Evolutionary conservation across 2,329 filamentous ascomycete genomes (phyloP).

Genomic region (Pseudocercospora ulei): DNA sequence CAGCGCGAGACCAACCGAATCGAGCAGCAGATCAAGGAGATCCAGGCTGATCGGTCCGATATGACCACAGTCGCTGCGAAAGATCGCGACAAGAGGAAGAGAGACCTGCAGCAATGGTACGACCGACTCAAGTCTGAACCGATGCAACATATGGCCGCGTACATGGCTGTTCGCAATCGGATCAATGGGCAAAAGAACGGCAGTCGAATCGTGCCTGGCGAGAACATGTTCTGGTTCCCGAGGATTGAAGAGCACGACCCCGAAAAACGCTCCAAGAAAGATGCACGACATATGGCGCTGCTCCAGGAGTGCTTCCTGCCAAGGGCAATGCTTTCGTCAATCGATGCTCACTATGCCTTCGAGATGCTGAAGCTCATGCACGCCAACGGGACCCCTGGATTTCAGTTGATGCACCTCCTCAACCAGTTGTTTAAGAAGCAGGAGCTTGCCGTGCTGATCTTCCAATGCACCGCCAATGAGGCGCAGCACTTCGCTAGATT

Average conservation of each 20-base stretch:
- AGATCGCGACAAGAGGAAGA: slow-evolving; percentile 61
- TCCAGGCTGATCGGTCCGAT: slow-evolving; percentile 64
- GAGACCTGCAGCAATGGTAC: slow-evolving; percentile 57
- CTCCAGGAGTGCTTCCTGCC: slow-evolving; percentile 91
- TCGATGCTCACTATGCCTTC: slow-evolving; percentile 83
- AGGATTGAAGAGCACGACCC: slow-evolving; percentile 17
- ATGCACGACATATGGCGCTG: slow-evolving; percentile 61
- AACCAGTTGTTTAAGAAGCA: slow-evolving; percentile 77
- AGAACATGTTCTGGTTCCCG: slow-evolving; percentile 56
- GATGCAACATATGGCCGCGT: slow-evolving; percentile 57
- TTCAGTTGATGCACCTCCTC: slow-evolving; percentile 74
- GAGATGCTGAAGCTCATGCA: slow-evolving; percentile 81
- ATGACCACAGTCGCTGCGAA: slow-evolving; percentile 56
- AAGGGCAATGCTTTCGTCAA: slow-evolving; percentile 68
- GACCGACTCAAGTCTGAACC: slow-evolving; percentile 64
- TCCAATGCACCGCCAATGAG: slow-evolving; percentile 80
- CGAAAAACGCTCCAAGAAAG: slow-evolving; percentile 36
- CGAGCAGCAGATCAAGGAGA: slow-evolving; percentile 55
- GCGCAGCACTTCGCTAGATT: slow-evolving; percentile 90
- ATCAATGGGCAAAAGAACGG: slow-evolving; percentile 65
- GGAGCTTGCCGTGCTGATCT: slow-evolving; percentile 70
- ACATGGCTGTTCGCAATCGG: slow-evolving; percentile 57
- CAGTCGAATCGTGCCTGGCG: slow-evolving; percentile 21
- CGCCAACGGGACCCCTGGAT: slow-evolving; percentile 70
- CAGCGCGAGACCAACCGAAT: slow-evolving; percentile 62